Evolutionary conservation across 2,329 filamentous ascomycete genomes (phyloP).

Genomic region (Cordyceps militaris): DNA sequence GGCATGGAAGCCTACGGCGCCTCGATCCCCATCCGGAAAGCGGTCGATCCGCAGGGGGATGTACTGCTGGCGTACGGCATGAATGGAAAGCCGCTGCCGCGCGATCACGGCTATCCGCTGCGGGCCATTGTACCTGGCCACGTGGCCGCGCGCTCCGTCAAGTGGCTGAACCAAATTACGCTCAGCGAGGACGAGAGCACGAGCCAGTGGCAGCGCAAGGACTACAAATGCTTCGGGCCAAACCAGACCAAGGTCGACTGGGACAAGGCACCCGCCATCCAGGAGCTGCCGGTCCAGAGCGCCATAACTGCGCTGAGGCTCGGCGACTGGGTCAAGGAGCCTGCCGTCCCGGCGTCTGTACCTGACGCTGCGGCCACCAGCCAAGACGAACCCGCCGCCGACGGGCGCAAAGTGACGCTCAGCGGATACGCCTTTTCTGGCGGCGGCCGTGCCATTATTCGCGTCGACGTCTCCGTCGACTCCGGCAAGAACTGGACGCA

Average conservation of each 20-base stretch:
- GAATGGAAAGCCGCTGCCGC: conserved; percentile 57
- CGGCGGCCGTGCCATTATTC: conserved; percentile 56
- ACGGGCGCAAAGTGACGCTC: conserved; percentile 31
- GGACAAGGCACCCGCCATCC: conserved; percentile 56
- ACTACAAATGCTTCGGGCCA: conserved; percentile 64
- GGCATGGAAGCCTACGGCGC: conserved; percentile 55
- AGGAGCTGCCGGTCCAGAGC: conserved; percentile 62
- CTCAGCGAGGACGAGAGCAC: conserved; percentile 60
- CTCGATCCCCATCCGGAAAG: conserved; percentile 53
- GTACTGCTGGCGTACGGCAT: conserved; percentile 61
- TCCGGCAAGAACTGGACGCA: conserved; percentile 58
- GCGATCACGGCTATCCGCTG: conserved; percentile 60
- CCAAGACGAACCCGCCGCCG: neutral
- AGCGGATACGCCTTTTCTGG: conserved; percentile 63
- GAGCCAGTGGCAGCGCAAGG: conserved; percentile 58
- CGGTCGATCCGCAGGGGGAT: conserved; percentile 53
- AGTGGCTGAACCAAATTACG: conserved; percentile 60
- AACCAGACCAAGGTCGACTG: conserved; percentile 55
- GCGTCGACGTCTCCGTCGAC: conserved; percentile 61
- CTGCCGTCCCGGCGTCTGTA: neutral
- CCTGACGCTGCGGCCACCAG: neutral
- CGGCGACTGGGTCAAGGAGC: conserved; percentile 27
- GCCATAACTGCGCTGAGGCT: conserved; percentile 51
- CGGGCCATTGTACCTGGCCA: conserved; percentile 57
- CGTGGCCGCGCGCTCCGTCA: conserved; percentile 60